A percentile compares a stretch with the other conserved stretches of the same genome.
Conservation (phyloP, 2,329 filamentous ascomycete species). For the Hortaea werneckii region DNA sequence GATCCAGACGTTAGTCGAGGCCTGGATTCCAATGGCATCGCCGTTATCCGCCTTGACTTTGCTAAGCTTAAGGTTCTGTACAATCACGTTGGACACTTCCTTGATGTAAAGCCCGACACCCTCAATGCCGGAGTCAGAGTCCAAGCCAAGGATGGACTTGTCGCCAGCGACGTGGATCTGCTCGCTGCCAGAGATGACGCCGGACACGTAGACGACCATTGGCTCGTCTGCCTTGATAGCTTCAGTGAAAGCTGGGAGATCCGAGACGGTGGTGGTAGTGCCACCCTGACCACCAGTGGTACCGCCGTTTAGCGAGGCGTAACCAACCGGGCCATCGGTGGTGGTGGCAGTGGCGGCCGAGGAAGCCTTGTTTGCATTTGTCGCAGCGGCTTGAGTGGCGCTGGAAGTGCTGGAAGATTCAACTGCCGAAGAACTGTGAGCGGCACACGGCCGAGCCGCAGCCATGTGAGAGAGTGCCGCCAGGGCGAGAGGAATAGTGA, state of each 20-base stretch:
- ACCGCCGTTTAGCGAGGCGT: conserved; percentile 19
- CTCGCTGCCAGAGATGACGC: conserved; percentile 33
- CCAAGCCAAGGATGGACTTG: conserved; percentile 44
- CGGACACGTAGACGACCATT: conserved; percentile 39
- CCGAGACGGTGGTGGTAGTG: conserved; percentile 36
- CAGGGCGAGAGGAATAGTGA: conserved; percentile 13
- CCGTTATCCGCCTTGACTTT: conserved; percentile 39
- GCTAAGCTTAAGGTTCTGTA: conserved; percentile 46
- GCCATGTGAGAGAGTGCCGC: conserved; percentile 15
- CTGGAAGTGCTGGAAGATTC: conserved; percentile 2
- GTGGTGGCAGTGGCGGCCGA: background rate
- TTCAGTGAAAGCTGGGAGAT: conserved; percentile 31
- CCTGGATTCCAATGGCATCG: conserved; percentile 44
- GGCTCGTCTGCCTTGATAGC: conserved; percentile 24
- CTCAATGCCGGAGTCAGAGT: conserved; percentile 33
- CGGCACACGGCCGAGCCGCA: conserved; percentile 8
- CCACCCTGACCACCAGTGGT: conserved; percentile 40
- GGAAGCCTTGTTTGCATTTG: background rate
- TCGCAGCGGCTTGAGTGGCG: background rate
- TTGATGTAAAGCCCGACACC: conserved; percentile 40
- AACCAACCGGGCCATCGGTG: conserved; percentile 12
- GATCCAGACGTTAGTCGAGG: conserved; percentile 48
- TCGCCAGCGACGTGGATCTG: conserved; percentile 39
- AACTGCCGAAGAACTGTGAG: background rate
- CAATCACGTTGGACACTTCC: conserved; percentile 43